Evolutionary conservation across 2,329 filamentous ascomycete genomes (phyloP).

Genomic region (Alternaria tenuissima): DNA sequence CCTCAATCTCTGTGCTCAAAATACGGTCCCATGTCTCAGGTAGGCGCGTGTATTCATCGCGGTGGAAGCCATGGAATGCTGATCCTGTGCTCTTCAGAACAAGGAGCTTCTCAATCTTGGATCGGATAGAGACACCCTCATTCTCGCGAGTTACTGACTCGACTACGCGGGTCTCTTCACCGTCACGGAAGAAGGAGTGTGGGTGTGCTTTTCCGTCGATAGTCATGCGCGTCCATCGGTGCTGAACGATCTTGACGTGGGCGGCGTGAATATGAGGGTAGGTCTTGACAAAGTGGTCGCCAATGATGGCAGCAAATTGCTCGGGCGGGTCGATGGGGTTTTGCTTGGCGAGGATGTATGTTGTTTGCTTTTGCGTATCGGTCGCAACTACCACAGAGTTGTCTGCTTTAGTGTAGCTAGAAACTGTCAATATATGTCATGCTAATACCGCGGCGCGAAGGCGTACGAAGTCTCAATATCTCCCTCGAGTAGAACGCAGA

Average conservation of each 20-base stretch:
- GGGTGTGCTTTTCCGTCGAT: constrained; percentile 91
- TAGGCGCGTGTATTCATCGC: constrained; percentile 92
- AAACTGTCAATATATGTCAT: constrained; percentile 24
- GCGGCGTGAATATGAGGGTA: constrained; percentile 89
- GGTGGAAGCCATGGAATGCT: constrained; percentile 92
- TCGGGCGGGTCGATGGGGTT: constrained; percentile 92
- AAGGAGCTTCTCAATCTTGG: constrained; percentile 79
- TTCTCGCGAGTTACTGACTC: constrained; percentile 73
- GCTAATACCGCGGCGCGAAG: not conserved
- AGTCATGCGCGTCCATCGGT: constrained; percentile 90
- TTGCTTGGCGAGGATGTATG: constrained; percentile 92
- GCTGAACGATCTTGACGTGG: constrained; percentile 81
- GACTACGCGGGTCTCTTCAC: constrained; percentile 85
- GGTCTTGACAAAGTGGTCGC: constrained; percentile 84
- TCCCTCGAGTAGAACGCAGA: constrained; percentile 90
- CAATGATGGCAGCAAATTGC: constrained; percentile 85
- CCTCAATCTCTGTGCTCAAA: constrained; percentile 90
- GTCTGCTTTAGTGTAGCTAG: constrained; percentile 88
- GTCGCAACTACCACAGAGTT: constrained; percentile 96
- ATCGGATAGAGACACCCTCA: constrained; percentile 77
- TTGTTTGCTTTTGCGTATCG: constrained; percentile 95
- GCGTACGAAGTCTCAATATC: constrained; percentile 83
- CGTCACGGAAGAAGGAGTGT: constrained; percentile 92
- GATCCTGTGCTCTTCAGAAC: constrained; percentile 97
- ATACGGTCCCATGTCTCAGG: constrained; percentile 94